A percentile compares a stretch with the other conserved stretches of the same genome.
phyloP scores from a whole-genome alignment of 2,329 filamentous ascomycete genomes.

The Diatrype stigma region DNA sequence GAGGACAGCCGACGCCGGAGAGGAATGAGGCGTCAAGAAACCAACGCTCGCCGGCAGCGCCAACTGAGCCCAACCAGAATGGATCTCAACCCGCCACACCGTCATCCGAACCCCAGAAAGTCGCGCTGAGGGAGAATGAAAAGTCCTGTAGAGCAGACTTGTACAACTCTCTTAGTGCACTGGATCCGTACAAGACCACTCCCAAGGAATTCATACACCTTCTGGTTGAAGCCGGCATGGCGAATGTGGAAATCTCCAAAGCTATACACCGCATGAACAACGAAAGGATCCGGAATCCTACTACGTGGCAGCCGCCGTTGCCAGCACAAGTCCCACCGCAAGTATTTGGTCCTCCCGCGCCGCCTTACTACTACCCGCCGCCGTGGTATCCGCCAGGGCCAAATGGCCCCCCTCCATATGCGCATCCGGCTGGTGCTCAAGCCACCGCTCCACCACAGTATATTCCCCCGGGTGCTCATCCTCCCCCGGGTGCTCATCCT shows the following conservation, averaged over 20 bases:
- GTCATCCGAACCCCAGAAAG: not conserved
- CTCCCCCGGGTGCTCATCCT: not conserved
- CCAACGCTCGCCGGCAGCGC: not conserved
- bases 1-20: not conserved
- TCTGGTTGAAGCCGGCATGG: constrained; percentile 14
- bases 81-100: not conserved
- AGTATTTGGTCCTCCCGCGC: not conserved
- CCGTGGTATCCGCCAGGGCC: not conserved
- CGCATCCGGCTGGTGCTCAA: not conserved
- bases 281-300: constrained; percentile 8
- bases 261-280: constrained; percentile 9
- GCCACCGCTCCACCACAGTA: not conserved
- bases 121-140: not conserved
- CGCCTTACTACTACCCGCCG: not conserved
- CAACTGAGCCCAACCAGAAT: not conserved
- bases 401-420: not conserved
- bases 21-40: not conserved
- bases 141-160: constrained; percentile 2
- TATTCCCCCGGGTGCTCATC: not conserved
- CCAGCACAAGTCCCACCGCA: constrained; percentile 1
- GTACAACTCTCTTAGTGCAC: constrained; percentile 11
- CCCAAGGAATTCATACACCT: constrained; percentile 18
- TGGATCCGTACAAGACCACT: constrained; percentile 12
- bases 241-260: constrained; percentile 11
- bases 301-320: constrained; percentile 7